phyloP scores from a whole-genome alignment of 495 filamentous ascomycete species.

The Tuber borchii region DNA sequence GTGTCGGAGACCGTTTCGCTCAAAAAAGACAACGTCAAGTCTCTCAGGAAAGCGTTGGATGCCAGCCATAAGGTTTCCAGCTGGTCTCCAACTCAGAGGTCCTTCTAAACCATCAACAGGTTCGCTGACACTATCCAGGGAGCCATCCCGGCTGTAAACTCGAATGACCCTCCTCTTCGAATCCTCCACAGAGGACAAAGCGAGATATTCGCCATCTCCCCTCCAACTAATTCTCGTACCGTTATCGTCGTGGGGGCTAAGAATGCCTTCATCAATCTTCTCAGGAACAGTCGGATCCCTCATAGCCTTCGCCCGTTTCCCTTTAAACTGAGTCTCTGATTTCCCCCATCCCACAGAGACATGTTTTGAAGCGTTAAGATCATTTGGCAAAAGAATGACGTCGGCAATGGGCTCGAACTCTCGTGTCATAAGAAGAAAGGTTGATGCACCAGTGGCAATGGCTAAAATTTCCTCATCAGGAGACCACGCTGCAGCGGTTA shows the following conservation, averaged over 20 bases:
- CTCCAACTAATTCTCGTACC: conserved; percentile 77
- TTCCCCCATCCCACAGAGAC: conserved; percentile 99
- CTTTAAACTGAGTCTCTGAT: conserved; percentile 94
- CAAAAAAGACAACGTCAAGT: conserved; percentile 89
- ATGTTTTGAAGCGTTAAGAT: conserved; percentile 83
- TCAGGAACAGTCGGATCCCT: conserved; percentile 92
- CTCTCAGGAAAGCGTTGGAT: conserved; percentile 64
- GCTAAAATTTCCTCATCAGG: conserved; percentile 88
- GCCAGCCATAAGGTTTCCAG: conserved; percentile 79
- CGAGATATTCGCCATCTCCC: conserved; percentile 87
- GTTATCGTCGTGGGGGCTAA: conserved; percentile 65
- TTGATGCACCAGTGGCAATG: conserved; percentile 69
- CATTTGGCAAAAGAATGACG: conserved; percentile 61
- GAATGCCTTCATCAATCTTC: conserved; percentile 73
- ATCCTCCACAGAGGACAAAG: conserved; percentile 68
- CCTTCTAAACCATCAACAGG: conserved; percentile 84
- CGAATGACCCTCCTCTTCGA: conserved; percentile 67
- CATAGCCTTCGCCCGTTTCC: conserved; percentile 80
- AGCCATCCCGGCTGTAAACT: conserved; percentile 82
- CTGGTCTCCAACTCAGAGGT: conserved; percentile 83
- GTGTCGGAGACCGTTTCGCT: conserved; percentile 89
- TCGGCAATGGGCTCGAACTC: conserved; percentile 77
- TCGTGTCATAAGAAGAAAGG: conserved; percentile 85
- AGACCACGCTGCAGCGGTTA: conserved; percentile 85
- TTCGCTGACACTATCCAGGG: conserved; percentile 84